phyloP scores from a whole-genome alignment of 352 stramenopile species.

The Pythium dissotocum region DNA sequence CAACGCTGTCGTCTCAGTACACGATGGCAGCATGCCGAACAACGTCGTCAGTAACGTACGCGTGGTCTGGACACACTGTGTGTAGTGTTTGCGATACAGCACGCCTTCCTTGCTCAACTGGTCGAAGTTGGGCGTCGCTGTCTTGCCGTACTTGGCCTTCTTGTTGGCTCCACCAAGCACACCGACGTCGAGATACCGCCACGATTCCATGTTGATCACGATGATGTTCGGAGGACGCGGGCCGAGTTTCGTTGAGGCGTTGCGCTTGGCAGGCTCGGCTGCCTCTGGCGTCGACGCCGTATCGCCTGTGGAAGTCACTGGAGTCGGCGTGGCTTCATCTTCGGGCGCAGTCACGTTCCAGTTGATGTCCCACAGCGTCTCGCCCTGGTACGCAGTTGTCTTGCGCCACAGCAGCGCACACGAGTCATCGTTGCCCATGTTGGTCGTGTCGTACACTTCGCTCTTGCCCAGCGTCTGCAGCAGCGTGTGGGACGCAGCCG shows the following conservation, averaged over 20 bases:
- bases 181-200: slow-evolving; percentile 62
- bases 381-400: slow-evolving; percentile 53
- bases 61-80: slow-evolving; percentile 64
- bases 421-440: slow-evolving; percentile 59
- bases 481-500: slow-evolving; percentile 43
- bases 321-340: background rate
- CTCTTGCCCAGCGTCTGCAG: slow-evolving; percentile 44
- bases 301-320: background rate
- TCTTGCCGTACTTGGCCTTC: slow-evolving; percentile 42
- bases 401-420: slow-evolving; percentile 69
- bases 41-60: slow-evolving; percentile 70
- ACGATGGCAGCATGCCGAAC: slow-evolving; percentile 71
- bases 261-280: background rate
- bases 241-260: background rate
- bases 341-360: slow-evolving; percentile 32
- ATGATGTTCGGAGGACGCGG: slow-evolving; percentile 56
- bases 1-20: slow-evolving; percentile 62
- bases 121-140: slow-evolving; percentile 62
- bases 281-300: background rate
- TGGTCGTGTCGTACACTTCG: slow-evolving; percentile 45
- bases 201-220: slow-evolving; percentile 77
- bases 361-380: slow-evolving; percentile 49
- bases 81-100: slow-evolving; percentile 72
- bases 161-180: slow-evolving; percentile 57
- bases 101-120: slow-evolving; percentile 51